Percentiles rank a stretch among this genome's conserved stretches.
Evolutionary conservation across 192 early-diverging fungal genomes (phyloP).

Genomic region (Backusella morwellensis): DNA sequence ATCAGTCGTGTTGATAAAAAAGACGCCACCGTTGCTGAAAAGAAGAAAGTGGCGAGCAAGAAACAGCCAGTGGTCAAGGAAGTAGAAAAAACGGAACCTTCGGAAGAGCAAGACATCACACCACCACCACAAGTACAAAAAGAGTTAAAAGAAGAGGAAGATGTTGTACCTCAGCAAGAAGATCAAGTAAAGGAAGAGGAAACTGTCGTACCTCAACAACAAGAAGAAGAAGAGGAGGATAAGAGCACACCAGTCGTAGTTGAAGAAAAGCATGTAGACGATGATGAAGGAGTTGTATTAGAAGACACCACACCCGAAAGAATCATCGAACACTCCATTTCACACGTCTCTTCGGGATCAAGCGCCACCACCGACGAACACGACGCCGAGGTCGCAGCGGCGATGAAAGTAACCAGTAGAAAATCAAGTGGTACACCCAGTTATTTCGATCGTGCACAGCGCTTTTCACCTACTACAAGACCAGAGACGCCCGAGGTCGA

Average conservation of each 20-base stretch:
- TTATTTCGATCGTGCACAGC: neutral
- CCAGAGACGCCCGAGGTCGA: conserved; percentile 29
- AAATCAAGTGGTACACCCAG: neutral
- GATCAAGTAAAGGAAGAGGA: neutral
- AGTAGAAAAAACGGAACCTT: neutral
- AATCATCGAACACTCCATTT: neutral
- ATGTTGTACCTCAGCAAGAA: neutral
- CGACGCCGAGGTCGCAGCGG: conserved; percentile 22
- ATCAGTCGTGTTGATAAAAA: neutral
- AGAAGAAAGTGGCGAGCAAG: neutral
- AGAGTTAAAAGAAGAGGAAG: neutral
- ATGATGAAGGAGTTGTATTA: neutral
- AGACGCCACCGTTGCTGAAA: neutral
- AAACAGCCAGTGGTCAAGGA: neutral
- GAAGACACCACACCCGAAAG: neutral
- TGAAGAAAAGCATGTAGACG: neutral
- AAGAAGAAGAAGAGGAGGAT: neutral
- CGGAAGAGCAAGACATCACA: neutral
- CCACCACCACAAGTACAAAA: neutral
- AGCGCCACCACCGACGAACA: conserved; percentile 12
- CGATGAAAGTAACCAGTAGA: neutral
- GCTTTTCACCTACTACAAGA: conserved; percentile 9
- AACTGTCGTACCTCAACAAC: too few relatives aligned
- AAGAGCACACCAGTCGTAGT: too few relatives aligned
- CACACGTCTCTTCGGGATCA: conserved; percentile 1